Evolutionary conservation across 2,329 filamentous ascomycete species (phyloP).

Genomic region (Penicillium sp.): DNA sequence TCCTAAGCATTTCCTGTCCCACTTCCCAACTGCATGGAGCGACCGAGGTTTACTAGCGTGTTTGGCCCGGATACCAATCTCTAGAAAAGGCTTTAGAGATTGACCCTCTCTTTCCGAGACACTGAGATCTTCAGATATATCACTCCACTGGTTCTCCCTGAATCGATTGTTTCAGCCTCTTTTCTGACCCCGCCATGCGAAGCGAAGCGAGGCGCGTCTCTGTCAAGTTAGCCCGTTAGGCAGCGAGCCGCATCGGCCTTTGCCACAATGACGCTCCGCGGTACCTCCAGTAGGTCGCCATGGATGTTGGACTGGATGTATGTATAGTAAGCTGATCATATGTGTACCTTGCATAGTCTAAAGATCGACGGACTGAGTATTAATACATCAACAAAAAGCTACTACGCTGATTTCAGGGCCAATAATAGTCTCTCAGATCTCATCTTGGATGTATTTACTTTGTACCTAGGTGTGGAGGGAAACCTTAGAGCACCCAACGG

Average conservation of each 20-base stretch:
- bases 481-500: not conserved
- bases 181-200: not conserved
- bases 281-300: not conserved
- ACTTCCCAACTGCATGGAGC: not conserved
- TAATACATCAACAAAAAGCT: not conserved
- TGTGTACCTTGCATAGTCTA: slow-evolving; percentile 1
- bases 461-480: not conserved
- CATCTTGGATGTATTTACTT: not conserved
- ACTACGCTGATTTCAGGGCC: not conserved
- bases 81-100: not conserved
- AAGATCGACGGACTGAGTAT: not conserved
- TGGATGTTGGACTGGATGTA: not conserved
- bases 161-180: not conserved
- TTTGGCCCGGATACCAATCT: not conserved
- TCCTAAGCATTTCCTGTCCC: not conserved
- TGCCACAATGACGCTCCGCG: not conserved
- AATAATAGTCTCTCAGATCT: not conserved
- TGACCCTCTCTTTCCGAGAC: not conserved
- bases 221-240: not conserved
- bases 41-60: not conserved
- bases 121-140: not conserved
- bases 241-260: not conserved
- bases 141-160: not conserved
- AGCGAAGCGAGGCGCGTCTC: not conserved
- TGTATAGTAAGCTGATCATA: not conserved